Evolutionary conservation across 345 rosid species (phyloP).

Genomic region (Hirschfeldia incana): DNA sequence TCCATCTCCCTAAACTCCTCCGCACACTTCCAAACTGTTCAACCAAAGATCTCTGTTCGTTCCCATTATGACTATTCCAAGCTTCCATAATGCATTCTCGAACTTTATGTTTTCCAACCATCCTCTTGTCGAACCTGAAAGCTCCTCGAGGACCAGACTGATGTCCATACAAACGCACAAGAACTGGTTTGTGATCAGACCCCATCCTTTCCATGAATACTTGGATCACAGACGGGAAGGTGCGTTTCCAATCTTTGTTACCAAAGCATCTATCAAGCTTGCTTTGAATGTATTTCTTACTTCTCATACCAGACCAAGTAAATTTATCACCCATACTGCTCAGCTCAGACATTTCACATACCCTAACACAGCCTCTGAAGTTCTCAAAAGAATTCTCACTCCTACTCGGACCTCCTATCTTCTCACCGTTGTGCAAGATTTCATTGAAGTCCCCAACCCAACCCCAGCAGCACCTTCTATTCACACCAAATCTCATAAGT

Average conservation of each 20-base stretch:
- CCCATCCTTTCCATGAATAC: not conserved
- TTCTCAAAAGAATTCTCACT: not conserved
- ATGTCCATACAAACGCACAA: not conserved
- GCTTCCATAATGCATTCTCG: not conserved
- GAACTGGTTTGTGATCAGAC: not conserved
- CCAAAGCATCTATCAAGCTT: not conserved
- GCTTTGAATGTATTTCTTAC: not conserved
- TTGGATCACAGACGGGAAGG: not conserved
- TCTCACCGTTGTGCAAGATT: not conserved
- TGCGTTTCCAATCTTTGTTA: not conserved
- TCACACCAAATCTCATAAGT: not conserved
- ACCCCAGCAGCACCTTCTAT: not conserved
- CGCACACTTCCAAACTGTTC: not conserved
- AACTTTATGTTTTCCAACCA: not conserved
- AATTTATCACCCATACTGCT: not conserved
- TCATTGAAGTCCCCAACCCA: not conserved
- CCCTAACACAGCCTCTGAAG: not conserved
- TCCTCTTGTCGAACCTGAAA: not conserved
- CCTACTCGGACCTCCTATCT: not conserved
- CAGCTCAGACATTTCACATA: not conserved
- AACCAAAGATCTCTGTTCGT: not conserved
- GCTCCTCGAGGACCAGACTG: not conserved
- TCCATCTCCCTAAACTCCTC: not conserved
- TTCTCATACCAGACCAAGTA: not conserved
- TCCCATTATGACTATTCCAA: not conserved